Conservation (phyloP, 345 rosid species). For the Gossypium arboreum region DNA sequence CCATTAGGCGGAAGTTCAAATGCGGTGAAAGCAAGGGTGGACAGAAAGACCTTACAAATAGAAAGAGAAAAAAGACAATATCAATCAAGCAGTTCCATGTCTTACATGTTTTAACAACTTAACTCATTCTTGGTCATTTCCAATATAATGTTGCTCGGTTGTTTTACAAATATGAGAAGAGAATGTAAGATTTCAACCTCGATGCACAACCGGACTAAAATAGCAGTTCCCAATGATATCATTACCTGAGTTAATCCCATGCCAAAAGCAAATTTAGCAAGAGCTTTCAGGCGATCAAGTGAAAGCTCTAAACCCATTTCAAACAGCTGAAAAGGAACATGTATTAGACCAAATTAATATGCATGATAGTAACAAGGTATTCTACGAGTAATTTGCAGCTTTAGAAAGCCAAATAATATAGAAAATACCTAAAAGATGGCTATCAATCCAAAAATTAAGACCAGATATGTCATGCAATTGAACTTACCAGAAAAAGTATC, state of each 20-base stretch:
- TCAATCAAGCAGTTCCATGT: not conserved
- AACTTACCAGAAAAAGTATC: conserved; percentile 86
- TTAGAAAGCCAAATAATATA: not conserved
- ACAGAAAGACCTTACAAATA: conserved; percentile 71
- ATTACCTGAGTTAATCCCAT: conserved; percentile 94
- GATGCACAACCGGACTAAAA: conserved; percentile 11
- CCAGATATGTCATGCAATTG: not conserved
- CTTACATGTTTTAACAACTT: not conserved
- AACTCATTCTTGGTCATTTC: not conserved
- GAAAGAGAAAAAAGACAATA: conserved; percentile 9
- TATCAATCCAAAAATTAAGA: not conserved
- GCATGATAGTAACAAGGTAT: conserved; percentile 2
- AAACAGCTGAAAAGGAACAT: conserved; percentile 66
- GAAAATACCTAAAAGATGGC: conserved; percentile 5
- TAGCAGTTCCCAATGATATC: conserved; percentile 12
- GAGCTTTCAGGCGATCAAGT: conserved; percentile 91
- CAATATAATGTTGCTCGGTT: not conserved
- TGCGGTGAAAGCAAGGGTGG: conserved; percentile 92
- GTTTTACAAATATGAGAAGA: conserved; percentile 6
- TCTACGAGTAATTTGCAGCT: conserved; percentile 13
- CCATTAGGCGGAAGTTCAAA: conserved; percentile 99
- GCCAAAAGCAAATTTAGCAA: conserved; percentile 94
- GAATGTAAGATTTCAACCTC: conserved; percentile 3
- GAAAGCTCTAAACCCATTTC: conserved; percentile 99
- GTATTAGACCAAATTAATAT: conserved; percentile 21